A percentile compares a stretch with the other conserved stretches of the same genome.
phyloP scores from a whole-genome alignment of 352 stramenopile genomes.

The Blastocystis hominis region DNA sequence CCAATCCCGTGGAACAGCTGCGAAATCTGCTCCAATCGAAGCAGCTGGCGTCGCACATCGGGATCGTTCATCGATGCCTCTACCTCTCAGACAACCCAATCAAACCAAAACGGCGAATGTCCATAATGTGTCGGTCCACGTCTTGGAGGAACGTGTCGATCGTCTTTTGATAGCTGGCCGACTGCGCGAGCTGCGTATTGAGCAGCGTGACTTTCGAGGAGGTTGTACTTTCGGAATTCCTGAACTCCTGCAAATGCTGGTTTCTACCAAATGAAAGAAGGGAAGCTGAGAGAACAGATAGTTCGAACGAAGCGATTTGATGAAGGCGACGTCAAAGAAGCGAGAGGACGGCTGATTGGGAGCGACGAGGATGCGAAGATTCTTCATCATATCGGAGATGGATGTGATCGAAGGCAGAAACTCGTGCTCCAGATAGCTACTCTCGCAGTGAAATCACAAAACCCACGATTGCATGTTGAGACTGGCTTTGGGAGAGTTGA shows the following conservation, averaged over 20 bases:
- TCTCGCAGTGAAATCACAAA: neutral
- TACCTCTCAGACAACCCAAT: neutral
- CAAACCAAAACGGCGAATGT: neutral
- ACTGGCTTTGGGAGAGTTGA: neutral
- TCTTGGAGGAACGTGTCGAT: neutral
- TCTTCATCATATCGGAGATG: conserved; percentile 1
- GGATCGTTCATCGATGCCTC: conserved; percentile 25
- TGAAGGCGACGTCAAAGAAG: conserved; percentile 39
- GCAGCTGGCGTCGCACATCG: conserved; percentile 2
- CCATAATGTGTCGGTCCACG: neutral
- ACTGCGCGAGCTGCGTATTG: neutral
- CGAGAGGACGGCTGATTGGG: conserved; percentile 46
- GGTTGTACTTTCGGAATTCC: neutral
- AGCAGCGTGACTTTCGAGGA: neutral
- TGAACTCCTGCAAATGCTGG: neutral
- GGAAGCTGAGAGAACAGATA: neutral
- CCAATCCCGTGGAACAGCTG: neutral
- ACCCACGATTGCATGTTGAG: neutral
- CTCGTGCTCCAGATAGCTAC: conserved; percentile 25
- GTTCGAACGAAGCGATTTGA: neutral
- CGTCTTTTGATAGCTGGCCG: neutral
- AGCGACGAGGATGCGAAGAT: conserved; percentile 27
- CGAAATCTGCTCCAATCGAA: neutral
- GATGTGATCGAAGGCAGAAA: neutral
- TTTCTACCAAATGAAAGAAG: neutral